These are phyloP conservation scores for Colletotrichum orbiculare DNA, from an alignment of 2,329 filamentous ascomycete species.

Conservation along the genomic window DNA sequence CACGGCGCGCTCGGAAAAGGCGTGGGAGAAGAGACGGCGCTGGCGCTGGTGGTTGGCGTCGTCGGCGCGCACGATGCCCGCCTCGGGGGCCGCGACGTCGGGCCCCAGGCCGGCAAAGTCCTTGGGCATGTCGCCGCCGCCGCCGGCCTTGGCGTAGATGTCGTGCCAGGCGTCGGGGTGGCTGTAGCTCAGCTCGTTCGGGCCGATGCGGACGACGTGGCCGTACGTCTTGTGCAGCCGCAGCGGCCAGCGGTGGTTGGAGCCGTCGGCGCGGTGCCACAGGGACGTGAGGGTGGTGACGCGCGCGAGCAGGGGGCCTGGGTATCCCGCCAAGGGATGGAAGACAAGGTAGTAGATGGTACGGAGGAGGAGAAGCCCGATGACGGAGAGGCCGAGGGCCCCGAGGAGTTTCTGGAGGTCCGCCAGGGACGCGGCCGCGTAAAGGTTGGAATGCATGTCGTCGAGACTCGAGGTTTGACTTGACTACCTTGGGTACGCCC, in stretches of 20 bases:
- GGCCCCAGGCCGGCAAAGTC: constrained; percentile 45
- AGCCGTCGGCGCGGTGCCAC: constrained; percentile 30
- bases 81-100: constrained; percentile 43
- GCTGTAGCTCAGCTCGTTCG: constrained; percentile 37
- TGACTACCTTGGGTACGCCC: not conserved
- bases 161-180: constrained; percentile 37
- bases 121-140: constrained; percentile 37
- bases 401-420: constrained; percentile 7
- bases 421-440: not conserved
- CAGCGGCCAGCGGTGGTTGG: constrained; percentile 32
- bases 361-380: constrained; percentile 18
- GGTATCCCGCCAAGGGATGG: constrained; percentile 31
- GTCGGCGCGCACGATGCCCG: constrained; percentile 31
- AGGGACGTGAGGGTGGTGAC: constrained; percentile 25
- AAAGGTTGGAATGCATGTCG: constrained; percentile 2
- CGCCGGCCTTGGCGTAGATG: constrained; percentile 35
- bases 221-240: constrained; percentile 41
- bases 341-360: constrained; percentile 33
- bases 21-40: constrained; percentile 42
- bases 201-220: constrained; percentile 35
- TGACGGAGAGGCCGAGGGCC: constrained; percentile 4
- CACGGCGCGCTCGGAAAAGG: constrained; percentile 45
- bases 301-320: constrained; percentile 28
- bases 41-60: constrained; percentile 28
- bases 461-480: not conserved